Percentiles rank a stretch among this genome's conserved stretches.
Conservation (phyloP, 2,329 filamentous ascomycete genomes). For the Cyphellophora attinorum region DNA sequence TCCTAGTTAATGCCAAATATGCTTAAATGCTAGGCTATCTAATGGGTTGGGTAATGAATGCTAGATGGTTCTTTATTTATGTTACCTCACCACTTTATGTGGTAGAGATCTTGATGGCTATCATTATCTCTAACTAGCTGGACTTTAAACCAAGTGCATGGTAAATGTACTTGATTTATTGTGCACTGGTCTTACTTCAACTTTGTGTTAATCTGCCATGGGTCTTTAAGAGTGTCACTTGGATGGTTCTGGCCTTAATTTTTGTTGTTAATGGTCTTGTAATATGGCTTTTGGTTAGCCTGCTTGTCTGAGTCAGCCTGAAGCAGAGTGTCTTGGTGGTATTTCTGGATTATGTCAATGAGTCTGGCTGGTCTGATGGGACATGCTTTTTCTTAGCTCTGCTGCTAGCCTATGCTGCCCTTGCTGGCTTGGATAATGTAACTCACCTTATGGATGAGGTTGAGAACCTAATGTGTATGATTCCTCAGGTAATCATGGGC, state of each 20-base stretch:
- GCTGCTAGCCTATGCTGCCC: constrained; percentile 1
- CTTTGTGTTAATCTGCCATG: constrained; percentile 6
- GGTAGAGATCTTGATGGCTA: constrained; percentile 8
- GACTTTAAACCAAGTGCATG: constrained; percentile 10
- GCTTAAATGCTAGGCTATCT: constrained; percentile 37
- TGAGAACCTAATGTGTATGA: constrained; percentile 7
- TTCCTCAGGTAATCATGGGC: constrained; percentile 11
- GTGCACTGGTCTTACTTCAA: constrained; percentile 6
- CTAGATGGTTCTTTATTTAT: constrained; percentile 45
- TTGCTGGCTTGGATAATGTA: constrained; percentile 10
- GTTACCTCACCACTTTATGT: constrained; percentile 20
- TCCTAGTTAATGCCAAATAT: constrained; percentile 34
- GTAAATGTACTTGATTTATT: constrained; percentile 17
- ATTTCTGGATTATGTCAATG: constrained; percentile 13
- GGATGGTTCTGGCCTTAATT: constrained; percentile 8
- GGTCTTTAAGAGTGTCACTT: constrained; percentile 7
- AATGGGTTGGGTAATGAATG: constrained; percentile 44
- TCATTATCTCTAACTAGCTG: constrained; percentile 8
- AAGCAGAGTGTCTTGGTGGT: constrained; percentile 12
- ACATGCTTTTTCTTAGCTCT: constrained; percentile 11
- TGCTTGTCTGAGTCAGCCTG: constrained; percentile 15
- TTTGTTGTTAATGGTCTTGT: constrained; percentile 11
- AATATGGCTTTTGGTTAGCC: constrained; percentile 18
- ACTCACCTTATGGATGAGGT: constrained; percentile 13
- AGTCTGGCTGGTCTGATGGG: constrained; percentile 20